Evolutionary conservation across 805 yeast genomes (phyloP).

Genomic region (Starmerella stellata): DNA sequence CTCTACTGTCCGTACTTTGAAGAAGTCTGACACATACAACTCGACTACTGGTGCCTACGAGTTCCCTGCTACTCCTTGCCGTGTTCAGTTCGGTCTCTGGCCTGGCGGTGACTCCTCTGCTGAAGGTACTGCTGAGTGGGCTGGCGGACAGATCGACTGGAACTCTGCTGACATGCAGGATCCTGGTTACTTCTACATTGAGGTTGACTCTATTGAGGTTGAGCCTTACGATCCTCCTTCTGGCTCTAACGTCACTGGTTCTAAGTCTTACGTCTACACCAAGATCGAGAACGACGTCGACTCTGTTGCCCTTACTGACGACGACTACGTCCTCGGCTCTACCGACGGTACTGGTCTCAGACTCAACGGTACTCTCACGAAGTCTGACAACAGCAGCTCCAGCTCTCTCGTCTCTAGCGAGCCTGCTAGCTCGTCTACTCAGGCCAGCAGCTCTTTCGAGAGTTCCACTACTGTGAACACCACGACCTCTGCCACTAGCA

Average conservation of each 20-base stretch:
- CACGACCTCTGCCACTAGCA: constrained; percentile 5
- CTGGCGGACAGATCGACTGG: constrained; percentile 83
- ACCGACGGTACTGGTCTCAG: constrained; percentile 51
- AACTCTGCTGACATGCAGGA: constrained; percentile 48
- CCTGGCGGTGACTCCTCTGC: constrained; percentile 34
- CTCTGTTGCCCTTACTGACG: constrained; percentile 43
- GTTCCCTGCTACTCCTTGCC: constrained; percentile 83
- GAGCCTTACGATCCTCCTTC: constrained; percentile 59
- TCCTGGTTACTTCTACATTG: constrained; percentile 67
- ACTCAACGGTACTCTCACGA: constrained; percentile 17
- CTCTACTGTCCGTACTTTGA: constrained; percentile 41
- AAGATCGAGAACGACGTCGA: constrained; percentile 29
- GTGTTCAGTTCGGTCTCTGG: constrained; percentile 48
- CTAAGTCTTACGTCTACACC: constrained; percentile 38
- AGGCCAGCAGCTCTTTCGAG: constrained; percentile 2
- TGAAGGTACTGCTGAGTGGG: constrained; percentile 56
- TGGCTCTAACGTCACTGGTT: constrained; percentile 30
- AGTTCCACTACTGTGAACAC: constrained; percentile 7
- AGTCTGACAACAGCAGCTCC: constrained; percentile 5
- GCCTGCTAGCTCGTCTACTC: constrained; percentile 7
- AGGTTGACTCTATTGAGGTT: constrained; percentile 40
- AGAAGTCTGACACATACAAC: constrained; percentile 36
- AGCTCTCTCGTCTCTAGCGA: constrained; percentile 9
- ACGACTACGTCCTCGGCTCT: constrained; percentile 40
- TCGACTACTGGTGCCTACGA: constrained; percentile 45